phyloP scores from a whole-genome alignment of 805 yeast species.

The Jamesozyma spencerorum region DNA sequence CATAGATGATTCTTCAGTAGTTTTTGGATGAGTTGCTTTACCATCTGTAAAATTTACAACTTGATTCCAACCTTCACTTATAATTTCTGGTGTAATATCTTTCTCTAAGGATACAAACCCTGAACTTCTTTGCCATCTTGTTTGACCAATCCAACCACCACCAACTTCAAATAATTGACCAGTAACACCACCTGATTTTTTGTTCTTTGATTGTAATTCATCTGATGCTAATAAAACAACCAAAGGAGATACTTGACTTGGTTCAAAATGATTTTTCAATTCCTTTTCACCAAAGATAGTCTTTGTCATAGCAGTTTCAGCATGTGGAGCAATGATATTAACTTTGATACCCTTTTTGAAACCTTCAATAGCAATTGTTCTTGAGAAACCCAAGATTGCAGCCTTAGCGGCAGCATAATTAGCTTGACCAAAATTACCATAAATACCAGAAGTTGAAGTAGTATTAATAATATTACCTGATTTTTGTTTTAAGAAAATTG shows the following conservation, averaged over 20 bases:
- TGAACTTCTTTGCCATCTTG: conserved; percentile 89
- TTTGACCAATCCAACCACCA: conserved; percentile 92
- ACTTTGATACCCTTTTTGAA: conserved; percentile 63
- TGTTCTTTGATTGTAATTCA: conserved; percentile 37
- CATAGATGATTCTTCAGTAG: conserved; percentile 71
- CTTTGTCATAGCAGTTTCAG: conserved; percentile 94
- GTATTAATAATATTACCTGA: conserved; percentile 75
- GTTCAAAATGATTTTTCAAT: conserved; percentile 64
- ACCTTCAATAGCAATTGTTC: conserved; percentile 87
- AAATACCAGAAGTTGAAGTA: conserved; percentile 91
- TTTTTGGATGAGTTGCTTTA: conserved; percentile 38
- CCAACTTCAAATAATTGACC: conserved; percentile 90
- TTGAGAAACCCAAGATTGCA: conserved; percentile 76
- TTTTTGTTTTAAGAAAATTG: conserved; percentile 67
- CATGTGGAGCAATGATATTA: conserved; percentile 90
- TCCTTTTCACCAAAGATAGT: conserved; percentile 76
- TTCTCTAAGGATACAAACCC: conserved; percentile 57
- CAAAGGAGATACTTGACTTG: conserved; percentile 85
- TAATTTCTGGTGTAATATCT: conserved; percentile 52
- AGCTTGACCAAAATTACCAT: conserved; percentile 96
- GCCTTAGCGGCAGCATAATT: conserved; percentile 92
- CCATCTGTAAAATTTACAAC: conserved; percentile 55
- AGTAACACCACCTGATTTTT: conserved; percentile 37
- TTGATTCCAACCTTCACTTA: conserved; percentile 56
- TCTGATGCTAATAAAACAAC: conserved; percentile 73